A percentile compares a stretch with the other conserved stretches of the same genome.
Conservation (phyloP, 495 filamentous ascomycete species). For the Neurospora cerealis region DNA sequence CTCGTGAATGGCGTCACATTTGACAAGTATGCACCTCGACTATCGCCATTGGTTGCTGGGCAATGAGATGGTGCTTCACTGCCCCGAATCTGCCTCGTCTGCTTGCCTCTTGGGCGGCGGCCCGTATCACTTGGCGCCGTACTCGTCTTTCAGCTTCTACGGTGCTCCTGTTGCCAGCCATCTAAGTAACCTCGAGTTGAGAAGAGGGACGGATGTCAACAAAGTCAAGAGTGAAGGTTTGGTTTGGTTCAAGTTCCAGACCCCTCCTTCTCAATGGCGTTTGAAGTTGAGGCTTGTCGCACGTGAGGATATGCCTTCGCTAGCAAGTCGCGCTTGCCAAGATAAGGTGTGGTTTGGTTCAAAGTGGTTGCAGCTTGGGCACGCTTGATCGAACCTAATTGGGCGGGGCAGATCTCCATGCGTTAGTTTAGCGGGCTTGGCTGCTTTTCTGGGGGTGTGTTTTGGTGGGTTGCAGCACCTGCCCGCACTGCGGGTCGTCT, state of each 20-base stretch:
- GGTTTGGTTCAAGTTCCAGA: not conserved
- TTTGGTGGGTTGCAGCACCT: not conserved
- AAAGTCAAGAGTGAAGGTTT: not conserved
- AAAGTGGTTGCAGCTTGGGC: not conserved
- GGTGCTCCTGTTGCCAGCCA: not conserved
- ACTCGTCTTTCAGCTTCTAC: not conserved
- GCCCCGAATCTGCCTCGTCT: not conserved
- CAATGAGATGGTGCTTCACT: not conserved
- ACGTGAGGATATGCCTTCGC: not conserved
- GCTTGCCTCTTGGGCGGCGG: not conserved
- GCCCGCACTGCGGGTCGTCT: not conserved
- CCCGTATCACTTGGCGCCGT: not conserved
- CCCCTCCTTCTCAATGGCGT: not conserved
- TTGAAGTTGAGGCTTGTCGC: not conserved
- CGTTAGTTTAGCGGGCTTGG: not conserved
- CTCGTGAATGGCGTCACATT: not conserved
- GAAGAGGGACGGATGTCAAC: not conserved
- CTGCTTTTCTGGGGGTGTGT: not conserved
- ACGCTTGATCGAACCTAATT: not conserved
- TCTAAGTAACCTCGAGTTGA: not conserved
- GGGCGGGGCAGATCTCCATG: not conserved
- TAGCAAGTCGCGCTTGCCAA: not conserved
- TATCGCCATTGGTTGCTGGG: not conserved
- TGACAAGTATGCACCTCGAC: not conserved
- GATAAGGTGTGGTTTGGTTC: not conserved